Conservation (phyloP, 768 basidiomycete species). For the Postia placenta region DNA sequence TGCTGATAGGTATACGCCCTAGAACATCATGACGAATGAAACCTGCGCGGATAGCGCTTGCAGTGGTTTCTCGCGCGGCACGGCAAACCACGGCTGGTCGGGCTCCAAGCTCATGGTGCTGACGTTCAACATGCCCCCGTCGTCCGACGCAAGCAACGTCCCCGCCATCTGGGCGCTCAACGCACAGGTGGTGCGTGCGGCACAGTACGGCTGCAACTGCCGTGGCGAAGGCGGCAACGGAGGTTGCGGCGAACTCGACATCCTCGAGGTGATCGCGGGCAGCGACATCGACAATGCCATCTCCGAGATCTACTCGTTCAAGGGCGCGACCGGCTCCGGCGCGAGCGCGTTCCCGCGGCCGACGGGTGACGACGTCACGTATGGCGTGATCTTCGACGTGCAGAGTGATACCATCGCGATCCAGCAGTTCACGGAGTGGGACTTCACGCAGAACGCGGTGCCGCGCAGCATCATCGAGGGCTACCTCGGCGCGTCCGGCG, state of each 20-base stretch:
- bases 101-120: constrained; percentile 22
- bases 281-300: constrained; percentile 17
- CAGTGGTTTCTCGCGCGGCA: constrained; percentile 23
- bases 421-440: constrained; percentile 18
- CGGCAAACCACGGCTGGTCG: constrained; percentile 24
- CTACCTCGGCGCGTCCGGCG: constrained; percentile 17
- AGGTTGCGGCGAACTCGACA: constrained; percentile 25
- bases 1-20: background rate
- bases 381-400: constrained; percentile 21
- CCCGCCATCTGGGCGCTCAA: constrained; percentile 25
- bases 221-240: constrained; percentile 20
- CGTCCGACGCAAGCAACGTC: constrained; percentile 13
- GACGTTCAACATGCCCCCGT: constrained; percentile 23
- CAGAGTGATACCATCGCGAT: constrained; percentile 22
- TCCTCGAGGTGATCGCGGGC: constrained; percentile 20
- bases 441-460: constrained; percentile 19
- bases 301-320: constrained; percentile 26
- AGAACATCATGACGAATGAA: constrained; percentile 24
- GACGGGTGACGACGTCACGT: constrained; percentile 10
- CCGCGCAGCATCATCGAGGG: constrained; percentile 19
- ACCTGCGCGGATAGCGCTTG: constrained; percentile 15
- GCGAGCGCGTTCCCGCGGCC: constrained; percentile 19
- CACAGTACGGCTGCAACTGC: constrained; percentile 29
- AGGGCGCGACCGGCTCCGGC: constrained; percentile 24
- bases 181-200: constrained; percentile 23